Percentiles rank a stretch among this genome's conserved stretches.
Evolutionary conservation across 257 asterid genomes (phyloP).

Genomic region (Nicotiana benthamiana): DNA sequence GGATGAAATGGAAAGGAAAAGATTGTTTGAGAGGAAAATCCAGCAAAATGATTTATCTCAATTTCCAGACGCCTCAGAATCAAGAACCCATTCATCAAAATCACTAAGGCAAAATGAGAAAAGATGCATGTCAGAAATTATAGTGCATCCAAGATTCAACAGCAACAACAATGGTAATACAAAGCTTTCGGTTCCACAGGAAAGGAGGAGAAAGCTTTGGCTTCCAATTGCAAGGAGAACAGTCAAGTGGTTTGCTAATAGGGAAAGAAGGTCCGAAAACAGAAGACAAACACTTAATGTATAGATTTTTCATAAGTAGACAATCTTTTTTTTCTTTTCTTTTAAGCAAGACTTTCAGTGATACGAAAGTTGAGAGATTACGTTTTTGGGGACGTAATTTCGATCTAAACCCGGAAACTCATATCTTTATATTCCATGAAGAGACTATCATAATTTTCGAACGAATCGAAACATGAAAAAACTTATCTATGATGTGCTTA

Average conservation of each 20-base stretch:
- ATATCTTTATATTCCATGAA: too few species aligned
- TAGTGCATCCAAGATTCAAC: slow-evolving; percentile 47
- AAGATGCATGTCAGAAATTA: slow-evolving; percentile 70
- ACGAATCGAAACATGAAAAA: too few species aligned
- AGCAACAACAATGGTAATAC: neutral
- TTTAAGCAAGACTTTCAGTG: neutral
- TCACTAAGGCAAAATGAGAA: slow-evolving; percentile 16
- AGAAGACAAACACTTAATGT: slow-evolving; percentile 14
- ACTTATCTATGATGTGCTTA: too few species aligned
- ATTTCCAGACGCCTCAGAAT: neutral
- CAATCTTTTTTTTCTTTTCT: too few species aligned
- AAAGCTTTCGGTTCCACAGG: slow-evolving; percentile 18
- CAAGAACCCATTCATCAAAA: slow-evolving; percentile 9
- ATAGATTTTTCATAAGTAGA: neutral
- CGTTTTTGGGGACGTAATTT: too few species aligned
- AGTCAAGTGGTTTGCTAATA: slow-evolving; percentile 63
- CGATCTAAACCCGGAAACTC: too few species aligned
- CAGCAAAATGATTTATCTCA: neutral
- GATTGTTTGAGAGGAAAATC: neutral
- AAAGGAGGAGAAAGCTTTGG: slow-evolving; percentile 53
- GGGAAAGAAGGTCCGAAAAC: slow-evolving; percentile 35
- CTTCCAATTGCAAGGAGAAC: slow-evolving; percentile 76
- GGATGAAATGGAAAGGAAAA: slow-evolving; percentile 6
- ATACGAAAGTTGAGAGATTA: neutral
- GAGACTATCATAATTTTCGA: too few species aligned